Evolutionary conservation across 2,329 filamentous ascomycete genomes (phyloP), one percentile per base, ranked within the genome.

Genomic region (Clarireedia paspali): DNA sequence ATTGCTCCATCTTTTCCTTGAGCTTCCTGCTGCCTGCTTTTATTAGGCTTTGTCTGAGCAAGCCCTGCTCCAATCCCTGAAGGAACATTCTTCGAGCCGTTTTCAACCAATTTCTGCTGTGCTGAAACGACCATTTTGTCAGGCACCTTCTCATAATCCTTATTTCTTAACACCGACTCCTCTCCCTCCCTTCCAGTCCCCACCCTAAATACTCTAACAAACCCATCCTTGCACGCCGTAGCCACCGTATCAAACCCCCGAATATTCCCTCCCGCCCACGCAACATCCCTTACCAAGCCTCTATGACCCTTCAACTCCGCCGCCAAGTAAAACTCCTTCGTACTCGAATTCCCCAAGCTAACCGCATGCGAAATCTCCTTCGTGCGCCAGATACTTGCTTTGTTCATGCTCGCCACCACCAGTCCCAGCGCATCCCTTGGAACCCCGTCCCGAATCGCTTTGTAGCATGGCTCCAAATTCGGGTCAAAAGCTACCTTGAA

Each of bases 211-310:
- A 99, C 87, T 42, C 92, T 81, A 42, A 96, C 84, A 64, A 84
- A 85, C 3, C 94, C 92, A 68, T 99, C 94, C 70, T 95, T 95
- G 68, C 89, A 94, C 2, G 91, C 92, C 5, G 91, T 95, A 3
- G 92, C 94, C 64, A 97, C 81, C 56, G 92, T 80, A 70, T 99
- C 94, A 69, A 89, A 92, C 1, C 92, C 92, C 40, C 91, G 78
- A 65, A 95, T 90, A 62, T 91, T 95, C 12, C 91, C 92, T 48
- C 91, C 88, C 1, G 92, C 90, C 94, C 94, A 99, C 2, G 89
- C 86, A 1, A 96, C 82, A 69, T 96, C 91, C 48, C 92, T 80
- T 6, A 96, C 88, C 40, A 97, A 77, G 0, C 85, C 84, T 6
- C 82, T 78, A 64, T 96, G 88, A 1, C 84, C 84, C 30, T 77